A percentile compares a stretch with the other conserved stretches of the same genome.
Evolutionary conservation across 768 basidiomycete genomes (phyloP).

Genomic region (Russula vinacea): DNA sequence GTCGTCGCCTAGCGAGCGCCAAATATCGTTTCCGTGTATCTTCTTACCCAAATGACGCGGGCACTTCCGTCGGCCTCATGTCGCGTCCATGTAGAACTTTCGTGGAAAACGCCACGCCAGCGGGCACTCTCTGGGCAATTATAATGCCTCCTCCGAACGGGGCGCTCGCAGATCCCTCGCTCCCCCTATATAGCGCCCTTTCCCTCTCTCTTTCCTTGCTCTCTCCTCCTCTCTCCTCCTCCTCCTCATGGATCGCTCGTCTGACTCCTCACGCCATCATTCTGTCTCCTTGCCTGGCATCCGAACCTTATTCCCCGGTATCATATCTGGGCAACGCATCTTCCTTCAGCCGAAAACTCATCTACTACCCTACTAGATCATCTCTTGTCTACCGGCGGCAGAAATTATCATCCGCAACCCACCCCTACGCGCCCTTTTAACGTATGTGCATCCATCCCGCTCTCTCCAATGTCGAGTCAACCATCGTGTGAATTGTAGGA

Average conservation of each 20-base stretch:
- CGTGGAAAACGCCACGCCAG: slow-evolving; percentile 31
- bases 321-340: slow-evolving; percentile 21
- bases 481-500: slow-evolving; percentile 8
- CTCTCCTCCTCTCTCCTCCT: slow-evolving; percentile 1
- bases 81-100: slow-evolving; percentile 21
- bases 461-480: background rate
- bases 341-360: slow-evolving; percentile 17
- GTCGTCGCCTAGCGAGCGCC: slow-evolving; percentile 15
- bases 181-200: slow-evolving; percentile 29
- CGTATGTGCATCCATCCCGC: slow-evolving; percentile 8
- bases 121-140: slow-evolving; percentile 23
- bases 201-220: slow-evolving; percentile 15
- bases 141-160: slow-evolving; percentile 25
- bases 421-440: background rate
- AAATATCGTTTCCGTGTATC: slow-evolving; percentile 21
- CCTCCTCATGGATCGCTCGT: slow-evolving; percentile 24
- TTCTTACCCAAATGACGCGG: slow-evolving; percentile 27
- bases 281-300: slow-evolving; percentile 34
- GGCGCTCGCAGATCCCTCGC: slow-evolving; percentile 29
- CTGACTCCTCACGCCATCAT: slow-evolving; percentile 18
- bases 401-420: slow-evolving; percentile 14
- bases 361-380: slow-evolving; percentile 26
- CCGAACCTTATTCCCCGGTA: slow-evolving; percentile 36
- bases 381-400: slow-evolving; percentile 24
- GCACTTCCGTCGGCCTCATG: slow-evolving; percentile 28